Base-by-base conservation (phyloP, 2,329 filamentous ascomycete species). In the Apiospora marii region DNA sequence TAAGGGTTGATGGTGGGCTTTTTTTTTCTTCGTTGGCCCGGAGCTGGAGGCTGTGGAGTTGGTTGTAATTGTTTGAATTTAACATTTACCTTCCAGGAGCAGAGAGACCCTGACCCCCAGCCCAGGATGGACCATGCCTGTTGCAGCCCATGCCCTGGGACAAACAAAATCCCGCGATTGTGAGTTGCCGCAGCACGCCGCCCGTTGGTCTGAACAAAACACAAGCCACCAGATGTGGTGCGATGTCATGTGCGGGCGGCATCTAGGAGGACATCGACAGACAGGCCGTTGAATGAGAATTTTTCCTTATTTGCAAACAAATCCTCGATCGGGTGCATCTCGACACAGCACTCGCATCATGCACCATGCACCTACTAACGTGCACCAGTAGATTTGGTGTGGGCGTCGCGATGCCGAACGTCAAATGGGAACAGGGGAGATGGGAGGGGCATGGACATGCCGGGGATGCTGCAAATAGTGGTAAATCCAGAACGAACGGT, bases 1-100 rank as follows among this genome's bases (percentile, higher is more conserved):
- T 22, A 61, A 61, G 53, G 58, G 58, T 64, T 30, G 27, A 41
- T 41, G 37, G 37, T 41, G 58, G 58, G 58, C 53, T 37, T 37
- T 34, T 61, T 41, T 41, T 10, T n/a, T 27, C 49, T n/a, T 64
- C 30, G 58, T 64, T 64, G 58, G 58, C 58, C 58, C 58, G 58
- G 58, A 64, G 34, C 58, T 64, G 58, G 34, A 64, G 34, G 58
- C 30, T 64, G 58, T 64, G 58, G 58, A 64, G 58, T 41, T 41
- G 58, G 6, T 34, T 64, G 58, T 61, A 61, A 64, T 64, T 64
- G 58, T 64, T 64, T 64, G 58, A 64, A 64, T 64, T 64, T 41
- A 64, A 64, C 58, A 64, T 41, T 41, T 10, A 64, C 58, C 58
- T 41, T 14, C 58, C 22, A 64, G 58, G 58, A 64, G 58, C 12